Evolutionary conservation across 139 green algal species (phyloP).

Genomic region (Chlamydomonas eustigma): DNA sequence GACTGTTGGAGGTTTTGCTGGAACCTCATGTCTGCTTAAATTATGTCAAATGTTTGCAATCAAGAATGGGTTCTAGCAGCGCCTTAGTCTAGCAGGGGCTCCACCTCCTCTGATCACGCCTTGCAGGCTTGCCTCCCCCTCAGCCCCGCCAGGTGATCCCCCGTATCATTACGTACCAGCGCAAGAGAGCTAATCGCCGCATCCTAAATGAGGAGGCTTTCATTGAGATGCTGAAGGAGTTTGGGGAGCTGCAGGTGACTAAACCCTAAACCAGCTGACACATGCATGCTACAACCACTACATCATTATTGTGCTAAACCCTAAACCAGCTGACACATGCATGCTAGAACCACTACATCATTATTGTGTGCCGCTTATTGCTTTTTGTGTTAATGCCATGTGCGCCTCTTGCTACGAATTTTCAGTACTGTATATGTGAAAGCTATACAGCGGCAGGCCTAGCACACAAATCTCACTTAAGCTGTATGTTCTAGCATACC

Average conservation of each 20-base stretch:
- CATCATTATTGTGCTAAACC: too few relatives aligned
- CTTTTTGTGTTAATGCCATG: too few relatives aligned
- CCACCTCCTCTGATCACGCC: not conserved
- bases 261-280: too few relatives aligned
- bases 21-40: not conserved
- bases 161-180: conserved; percentile 75
- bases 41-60: not conserved
- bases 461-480: too few relatives aligned
- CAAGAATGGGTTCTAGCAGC: not conserved
- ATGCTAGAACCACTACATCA: too few relatives aligned
- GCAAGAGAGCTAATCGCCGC: conserved; percentile 77
- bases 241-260: conserved; percentile 53
- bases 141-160: conserved; percentile 27
- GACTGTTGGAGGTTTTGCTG: not conserved
- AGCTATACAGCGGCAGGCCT: too few relatives aligned
- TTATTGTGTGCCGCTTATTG: too few relatives aligned
- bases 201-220: conserved; percentile 74
- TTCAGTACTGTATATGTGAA: too few relatives aligned
- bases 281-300: too few relatives aligned
- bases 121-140: conserved; percentile 43
- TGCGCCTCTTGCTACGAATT: too few relatives aligned
- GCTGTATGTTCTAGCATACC: too few relatives aligned
- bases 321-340: too few relatives aligned
- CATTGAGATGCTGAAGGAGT: conserved; percentile 59
- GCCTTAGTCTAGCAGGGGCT: not conserved